phyloP scores from a whole-genome alignment of 75 land plant species.

The Isoetes taiwanensis region DNA sequence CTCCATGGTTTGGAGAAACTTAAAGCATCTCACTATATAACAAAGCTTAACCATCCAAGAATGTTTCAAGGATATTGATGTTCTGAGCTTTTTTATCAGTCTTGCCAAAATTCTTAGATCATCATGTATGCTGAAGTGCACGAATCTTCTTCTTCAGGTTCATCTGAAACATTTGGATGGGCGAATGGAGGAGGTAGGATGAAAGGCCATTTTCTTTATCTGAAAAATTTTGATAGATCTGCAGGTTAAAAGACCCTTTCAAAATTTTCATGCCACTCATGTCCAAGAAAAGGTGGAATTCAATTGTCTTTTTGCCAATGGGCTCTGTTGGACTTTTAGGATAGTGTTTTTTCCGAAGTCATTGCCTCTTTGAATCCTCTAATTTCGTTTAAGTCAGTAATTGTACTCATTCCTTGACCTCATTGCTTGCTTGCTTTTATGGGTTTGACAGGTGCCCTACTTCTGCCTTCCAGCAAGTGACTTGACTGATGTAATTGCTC shows the following conservation, averaged over 20 bases:
- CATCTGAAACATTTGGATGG: slow-evolving; percentile 99
- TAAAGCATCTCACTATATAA: not conserved
- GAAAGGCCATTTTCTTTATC: too few relatives aligned
- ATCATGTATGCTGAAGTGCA: not conserved
- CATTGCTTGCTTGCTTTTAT: not conserved
- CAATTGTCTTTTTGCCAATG: not conserved
- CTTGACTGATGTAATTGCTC: slow-evolving; percentile 90
- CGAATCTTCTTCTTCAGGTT: slow-evolving; percentile 39
- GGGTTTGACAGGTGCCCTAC: slow-evolving; percentile 82
- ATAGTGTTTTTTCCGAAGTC: not conserved
- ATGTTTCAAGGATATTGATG: not conserved
- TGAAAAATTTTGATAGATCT: not conserved
- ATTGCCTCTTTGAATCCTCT: not conserved
- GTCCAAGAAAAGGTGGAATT: not conserved
- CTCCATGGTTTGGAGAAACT: not conserved
- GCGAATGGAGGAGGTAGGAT: slow-evolving; percentile 84
- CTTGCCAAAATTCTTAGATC: not conserved
- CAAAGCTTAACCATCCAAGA: not conserved
- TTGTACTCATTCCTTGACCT: not conserved
- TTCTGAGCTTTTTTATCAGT: not conserved
- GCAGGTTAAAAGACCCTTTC: not conserved
- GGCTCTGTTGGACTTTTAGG: not conserved
- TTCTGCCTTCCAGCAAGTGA: slow-evolving; percentile 94
- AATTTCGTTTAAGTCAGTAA: not conserved
- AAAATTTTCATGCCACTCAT: too few relatives aligned